Percentiles rank a stretch among this genome's conserved stretches.
Evolutionary conservation across 225 moss, liverwort and hornwort genomes (phyloP).

Genomic region (Sphagnum tenellum): DNA sequence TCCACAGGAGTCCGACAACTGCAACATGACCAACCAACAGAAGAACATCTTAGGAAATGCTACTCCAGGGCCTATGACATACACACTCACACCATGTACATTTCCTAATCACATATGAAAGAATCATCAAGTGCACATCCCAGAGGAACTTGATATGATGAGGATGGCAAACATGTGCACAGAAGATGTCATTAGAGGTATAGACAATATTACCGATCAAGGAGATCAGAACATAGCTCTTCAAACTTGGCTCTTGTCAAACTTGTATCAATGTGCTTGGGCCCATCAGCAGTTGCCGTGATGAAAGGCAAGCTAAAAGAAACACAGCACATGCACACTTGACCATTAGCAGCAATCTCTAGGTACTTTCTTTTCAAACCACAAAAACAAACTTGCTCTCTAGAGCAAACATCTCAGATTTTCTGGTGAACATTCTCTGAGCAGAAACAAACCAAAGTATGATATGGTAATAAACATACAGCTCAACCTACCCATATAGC

Average conservation of each 20-base stretch:
- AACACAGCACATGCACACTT: not conserved
- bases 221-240: constrained; percentile 44
- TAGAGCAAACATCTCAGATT: too few species aligned
- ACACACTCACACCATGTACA: too few species aligned
- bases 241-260: constrained; percentile 40
- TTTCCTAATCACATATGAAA: too few species aligned
- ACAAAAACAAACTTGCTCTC: too few species aligned
- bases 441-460: too few species aligned
- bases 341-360: not conserved
- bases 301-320: constrained; percentile 48
- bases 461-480: not conserved
- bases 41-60: too few species aligned
- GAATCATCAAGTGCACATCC: too few species aligned
- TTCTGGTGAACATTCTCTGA: not conserved
- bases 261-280: constrained; percentile 42
- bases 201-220: constrained; percentile 23
- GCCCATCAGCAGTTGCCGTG: constrained; percentile 46
- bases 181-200: not conserved
- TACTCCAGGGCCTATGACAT: too few species aligned
- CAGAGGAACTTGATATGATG: too few species aligned
- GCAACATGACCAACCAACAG: too few species aligned
- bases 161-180: too few species aligned
- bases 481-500: not conserved
- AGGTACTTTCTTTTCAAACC: not conserved
- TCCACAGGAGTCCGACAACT: constrained; percentile 41